Conservation (phyloP, 352 stramenopile species). For the Halophytophthora polymorphica region DNA sequence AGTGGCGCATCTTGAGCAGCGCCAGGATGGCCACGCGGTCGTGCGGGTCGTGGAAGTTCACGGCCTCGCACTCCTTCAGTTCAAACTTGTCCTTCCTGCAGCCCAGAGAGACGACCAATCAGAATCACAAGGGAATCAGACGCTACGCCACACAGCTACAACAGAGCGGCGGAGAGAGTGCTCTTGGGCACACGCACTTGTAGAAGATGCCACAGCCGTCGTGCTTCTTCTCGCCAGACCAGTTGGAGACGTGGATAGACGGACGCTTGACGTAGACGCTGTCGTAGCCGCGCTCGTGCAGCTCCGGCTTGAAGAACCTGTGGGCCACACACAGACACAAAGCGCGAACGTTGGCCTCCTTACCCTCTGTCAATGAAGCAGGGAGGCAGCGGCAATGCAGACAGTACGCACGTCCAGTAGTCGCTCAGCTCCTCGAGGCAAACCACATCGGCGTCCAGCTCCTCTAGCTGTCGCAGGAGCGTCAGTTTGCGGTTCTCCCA, state of each 20-base stretch:
- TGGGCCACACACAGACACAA: background rate
- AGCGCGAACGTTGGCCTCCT: conserved; percentile 1
- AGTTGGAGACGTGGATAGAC: conserved; percentile 82
- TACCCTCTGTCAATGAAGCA: background rate
- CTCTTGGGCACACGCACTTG: conserved; percentile 39
- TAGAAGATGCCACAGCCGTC: conserved; percentile 88
- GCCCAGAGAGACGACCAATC: background rate
- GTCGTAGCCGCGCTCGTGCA: conserved; percentile 75
- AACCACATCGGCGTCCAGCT: conserved; percentile 75
- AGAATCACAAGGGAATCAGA: background rate
- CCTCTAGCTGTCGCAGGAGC: conserved; percentile 69
- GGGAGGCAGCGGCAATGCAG: background rate
- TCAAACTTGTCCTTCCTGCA: conserved; percentile 81
- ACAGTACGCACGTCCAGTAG: conserved; percentile 78
- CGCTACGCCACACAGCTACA: conserved; percentile 1
- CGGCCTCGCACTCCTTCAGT: conserved; percentile 78
- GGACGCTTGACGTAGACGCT: conserved; percentile 85
- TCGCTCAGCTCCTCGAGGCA: conserved; percentile 86
- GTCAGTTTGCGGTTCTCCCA: conserved; percentile 83
- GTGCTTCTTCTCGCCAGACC: conserved; percentile 86
- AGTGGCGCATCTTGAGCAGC: conserved; percentile 80
- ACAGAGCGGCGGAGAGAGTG: background rate
- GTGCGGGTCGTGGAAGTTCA: conserved; percentile 86
- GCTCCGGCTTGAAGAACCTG: conserved; percentile 80
- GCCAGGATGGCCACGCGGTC: conserved; percentile 84